phyloP scores from a whole-genome alignment of 768 basidiomycete species.

The Jaapia argillacea region DNA sequence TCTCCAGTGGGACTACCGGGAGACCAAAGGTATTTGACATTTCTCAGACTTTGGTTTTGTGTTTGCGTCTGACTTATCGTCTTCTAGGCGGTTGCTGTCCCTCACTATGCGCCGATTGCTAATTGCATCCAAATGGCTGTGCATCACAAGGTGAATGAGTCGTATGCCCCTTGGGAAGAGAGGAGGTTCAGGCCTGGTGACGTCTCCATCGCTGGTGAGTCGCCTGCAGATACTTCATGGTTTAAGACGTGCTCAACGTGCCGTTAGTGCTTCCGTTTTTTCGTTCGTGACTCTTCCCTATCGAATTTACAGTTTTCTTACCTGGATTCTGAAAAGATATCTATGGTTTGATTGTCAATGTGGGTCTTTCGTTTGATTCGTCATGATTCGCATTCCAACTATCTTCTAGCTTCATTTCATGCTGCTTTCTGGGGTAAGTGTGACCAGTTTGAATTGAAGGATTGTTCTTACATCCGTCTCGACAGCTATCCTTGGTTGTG shows the following conservation, averaged over 20 bases:
- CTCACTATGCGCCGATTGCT: conserved; percentile 55
- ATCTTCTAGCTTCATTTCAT: conserved; percentile 16
- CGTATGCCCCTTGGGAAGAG: conserved; percentile 27
- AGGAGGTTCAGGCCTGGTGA: conserved; percentile 44
- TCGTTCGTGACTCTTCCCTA: conserved; percentile 10
- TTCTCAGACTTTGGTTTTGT: background rate
- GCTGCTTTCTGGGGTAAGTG: too few relatives aligned
- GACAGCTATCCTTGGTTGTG: conserved; percentile 22
- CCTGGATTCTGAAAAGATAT: too few relatives aligned
- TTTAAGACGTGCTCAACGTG: conserved; percentile 3
- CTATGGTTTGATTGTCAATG: conserved; percentile 20
- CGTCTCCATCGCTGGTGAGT: conserved; percentile 40
- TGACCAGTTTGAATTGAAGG: too few relatives aligned
- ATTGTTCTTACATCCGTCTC: too few relatives aligned
- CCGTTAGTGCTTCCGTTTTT: conserved; percentile 18
- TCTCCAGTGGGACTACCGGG: conserved; percentile 74
- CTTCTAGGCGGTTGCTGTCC: conserved; percentile 50
- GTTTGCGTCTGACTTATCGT: conserved; percentile 25
- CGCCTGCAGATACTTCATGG: background rate
- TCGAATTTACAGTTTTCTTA: background rate
- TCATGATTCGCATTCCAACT: background rate
- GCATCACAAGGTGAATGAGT: conserved; percentile 14
- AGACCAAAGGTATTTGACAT: conserved; percentile 18
- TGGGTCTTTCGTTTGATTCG: conserved; percentile 6
- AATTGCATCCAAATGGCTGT: conserved; percentile 28